These are phyloP conservation scores for Pythium grandisporangium DNA, from an alignment of 352 stramenopile species.

Conservation along the genomic window DNA sequence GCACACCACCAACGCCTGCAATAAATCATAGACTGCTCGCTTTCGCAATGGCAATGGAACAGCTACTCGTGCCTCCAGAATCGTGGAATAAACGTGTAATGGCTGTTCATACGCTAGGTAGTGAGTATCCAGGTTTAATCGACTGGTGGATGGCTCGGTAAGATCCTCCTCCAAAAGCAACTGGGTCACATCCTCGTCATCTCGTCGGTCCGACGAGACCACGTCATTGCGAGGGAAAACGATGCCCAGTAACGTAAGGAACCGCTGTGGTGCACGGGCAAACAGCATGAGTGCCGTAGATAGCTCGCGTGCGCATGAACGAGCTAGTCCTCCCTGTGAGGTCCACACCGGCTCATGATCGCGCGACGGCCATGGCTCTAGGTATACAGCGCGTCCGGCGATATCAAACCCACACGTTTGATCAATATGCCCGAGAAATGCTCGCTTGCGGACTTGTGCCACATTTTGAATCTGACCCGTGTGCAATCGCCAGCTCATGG, in stretches of 20 bases:
- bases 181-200: constrained; percentile 3
- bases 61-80: constrained; percentile 49
- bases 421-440: constrained; percentile 45
- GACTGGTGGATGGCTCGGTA: constrained; percentile 2
- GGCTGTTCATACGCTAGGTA: constrained; percentile 78
- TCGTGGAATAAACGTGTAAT: constrained; percentile 62
- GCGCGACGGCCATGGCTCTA: constrained; percentile 75
- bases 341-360: constrained; percentile 45
- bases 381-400: constrained; percentile 41
- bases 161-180: neutral
- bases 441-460: constrained; percentile 61
- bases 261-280: constrained; percentile 27
- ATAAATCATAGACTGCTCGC: constrained; percentile 62
- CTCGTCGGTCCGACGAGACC: neutral
- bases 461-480: constrained; percentile 17
- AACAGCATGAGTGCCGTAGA: constrained; percentile 34
- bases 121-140: constrained; percentile 31
- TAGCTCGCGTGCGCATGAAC: constrained; percentile 47
- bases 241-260: constrained; percentile 55
- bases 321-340: constrained; percentile 30
- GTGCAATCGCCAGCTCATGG: neutral
- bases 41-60: constrained; percentile 44
- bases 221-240: constrained; percentile 56
- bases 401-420: constrained; percentile 25
- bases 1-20: constrained; percentile 43